Evolutionary conservation across 176 grass and related monocot genomes (phyloP).

Genomic region (Musa beccarii): DNA sequence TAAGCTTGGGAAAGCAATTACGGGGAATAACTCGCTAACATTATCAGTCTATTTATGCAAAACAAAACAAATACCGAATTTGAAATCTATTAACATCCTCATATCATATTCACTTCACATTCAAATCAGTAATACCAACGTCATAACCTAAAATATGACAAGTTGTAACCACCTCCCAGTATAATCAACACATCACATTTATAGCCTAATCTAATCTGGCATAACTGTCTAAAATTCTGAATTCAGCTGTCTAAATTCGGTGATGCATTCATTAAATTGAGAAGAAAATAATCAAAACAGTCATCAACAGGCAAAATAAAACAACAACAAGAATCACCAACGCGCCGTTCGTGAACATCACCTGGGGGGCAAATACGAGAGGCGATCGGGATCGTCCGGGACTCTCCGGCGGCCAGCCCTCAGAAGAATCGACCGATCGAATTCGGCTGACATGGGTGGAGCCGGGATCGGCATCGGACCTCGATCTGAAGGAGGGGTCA

Average conservation of each 20-base stretch:
- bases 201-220: neutral
- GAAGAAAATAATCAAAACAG: neutral
- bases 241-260: neutral
- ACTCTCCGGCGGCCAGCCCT: slow-evolving; percentile 49
- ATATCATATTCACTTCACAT: neutral
- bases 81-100: neutral
- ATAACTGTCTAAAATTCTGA: neutral
- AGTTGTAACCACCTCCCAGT: neutral
- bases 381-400: slow-evolving; percentile 64
- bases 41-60: too few species aligned
- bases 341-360: slow-evolving; percentile 26
- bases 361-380: slow-evolving; percentile 94
- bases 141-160: neutral
- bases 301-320: neutral
- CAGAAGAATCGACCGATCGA: slow-evolving; percentile 33
- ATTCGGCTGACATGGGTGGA: slow-evolving; percentile 27
- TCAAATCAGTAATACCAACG: neutral
- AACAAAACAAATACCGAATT: neutral
- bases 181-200: neutral
- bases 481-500: slow-evolving; percentile 39
- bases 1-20: too few species aligned
- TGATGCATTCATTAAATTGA: neutral
- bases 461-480: slow-evolving; percentile 33
- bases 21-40: too few species aligned
- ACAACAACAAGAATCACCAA: neutral